These are phyloP conservation scores for Pyrenophora teres DNA, from an alignment of 2,329 filamentous ascomycete genomes.

Conservation along the genomic window DNA sequence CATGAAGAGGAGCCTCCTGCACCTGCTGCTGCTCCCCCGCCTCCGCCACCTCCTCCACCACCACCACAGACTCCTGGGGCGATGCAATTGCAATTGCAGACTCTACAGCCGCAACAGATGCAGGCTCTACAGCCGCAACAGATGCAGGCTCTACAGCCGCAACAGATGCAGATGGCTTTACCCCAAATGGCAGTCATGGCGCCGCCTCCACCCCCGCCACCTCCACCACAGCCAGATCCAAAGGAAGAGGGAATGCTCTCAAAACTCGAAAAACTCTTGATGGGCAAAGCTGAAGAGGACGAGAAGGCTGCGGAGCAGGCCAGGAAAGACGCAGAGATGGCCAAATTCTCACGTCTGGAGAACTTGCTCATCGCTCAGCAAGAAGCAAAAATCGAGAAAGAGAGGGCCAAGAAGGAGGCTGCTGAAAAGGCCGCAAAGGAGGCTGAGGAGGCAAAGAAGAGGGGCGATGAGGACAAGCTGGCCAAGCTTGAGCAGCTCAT, in stretches of 20 bases:
- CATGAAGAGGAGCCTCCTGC: constrained; percentile 24
- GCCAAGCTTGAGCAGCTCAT: constrained; percentile 47
- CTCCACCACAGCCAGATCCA: constrained; percentile 25
- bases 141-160: constrained; percentile 13
- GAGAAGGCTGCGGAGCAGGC: constrained; percentile 32
- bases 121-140: constrained; percentile 13
- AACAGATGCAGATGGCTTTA: constrained; percentile 5
- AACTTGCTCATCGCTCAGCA: constrained; percentile 43
- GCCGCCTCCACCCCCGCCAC: constrained; percentile 26
- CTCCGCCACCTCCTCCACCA: constrained; percentile 24
- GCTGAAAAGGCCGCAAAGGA: constrained; percentile 36
- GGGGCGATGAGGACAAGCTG: constrained; percentile 43
- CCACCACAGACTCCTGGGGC: constrained; percentile 15
- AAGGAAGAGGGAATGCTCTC: constrained; percentile 41
- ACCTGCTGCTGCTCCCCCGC: constrained; percentile 4
- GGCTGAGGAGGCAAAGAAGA: constrained; percentile 41
- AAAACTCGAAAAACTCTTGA: constrained; percentile 38
- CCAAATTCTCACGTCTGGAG: constrained; percentile 46
- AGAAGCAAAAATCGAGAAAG: constrained; percentile 44
- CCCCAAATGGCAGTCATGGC: constrained; percentile 10
- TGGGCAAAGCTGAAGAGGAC: constrained; percentile 38
- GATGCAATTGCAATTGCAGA: constrained; percentile 11
- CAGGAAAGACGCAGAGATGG: constrained; percentile 41
- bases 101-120: constrained; percentile 13
- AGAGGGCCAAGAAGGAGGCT: constrained; percentile 42